Conservation (phyloP, 2,329 filamentous ascomycete genomes). For the Mariannaea elegans region DNA sequence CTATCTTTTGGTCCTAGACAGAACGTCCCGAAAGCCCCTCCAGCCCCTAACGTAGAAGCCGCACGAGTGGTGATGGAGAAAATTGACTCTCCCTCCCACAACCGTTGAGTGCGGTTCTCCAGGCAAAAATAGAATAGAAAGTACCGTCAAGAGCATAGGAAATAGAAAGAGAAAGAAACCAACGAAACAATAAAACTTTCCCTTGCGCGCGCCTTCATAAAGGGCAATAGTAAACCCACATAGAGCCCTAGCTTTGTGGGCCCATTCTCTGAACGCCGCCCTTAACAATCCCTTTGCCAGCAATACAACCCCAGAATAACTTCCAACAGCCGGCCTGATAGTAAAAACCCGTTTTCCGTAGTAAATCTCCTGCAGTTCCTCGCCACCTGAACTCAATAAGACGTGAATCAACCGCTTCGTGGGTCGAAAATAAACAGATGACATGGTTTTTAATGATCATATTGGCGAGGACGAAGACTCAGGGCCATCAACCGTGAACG, state of each 20-base stretch:
- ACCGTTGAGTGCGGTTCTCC: conserved; percentile 23
- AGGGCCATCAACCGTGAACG: background rate
- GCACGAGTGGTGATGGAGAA: background rate
- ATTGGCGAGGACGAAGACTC: background rate
- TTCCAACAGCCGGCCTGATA: conserved; percentile 20
- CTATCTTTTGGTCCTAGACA: conserved; percentile 20
- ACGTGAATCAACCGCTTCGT: conserved; percentile 17
- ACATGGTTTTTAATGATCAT: conserved; percentile 16
- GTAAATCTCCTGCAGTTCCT: conserved; percentile 25
- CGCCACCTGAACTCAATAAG: conserved; percentile 19
- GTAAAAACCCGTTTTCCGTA: conserved; percentile 27
- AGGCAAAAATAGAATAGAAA: conserved; percentile 19
- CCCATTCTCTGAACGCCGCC: conserved; percentile 42
- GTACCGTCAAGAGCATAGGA: conserved; percentile 8
- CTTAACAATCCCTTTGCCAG: conserved; percentile 40
- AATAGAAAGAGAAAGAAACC: conserved; percentile 17
- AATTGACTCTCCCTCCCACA: conserved; percentile 15
- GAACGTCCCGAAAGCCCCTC: conserved; percentile 25
- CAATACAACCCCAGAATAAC: conserved; percentile 35
- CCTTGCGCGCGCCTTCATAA: conserved; percentile 40
- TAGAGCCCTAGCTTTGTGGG: conserved; percentile 38
- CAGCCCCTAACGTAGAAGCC: conserved; percentile 23
- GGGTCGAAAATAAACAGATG: conserved; percentile 10
- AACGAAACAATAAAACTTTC: conserved; percentile 20
- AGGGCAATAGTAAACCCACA: conserved; percentile 34